These are phyloP conservation scores for Podila epicladia DNA, from an alignment of 192 early-diverging fungal genomes.

Conservation along the genomic window DNA sequence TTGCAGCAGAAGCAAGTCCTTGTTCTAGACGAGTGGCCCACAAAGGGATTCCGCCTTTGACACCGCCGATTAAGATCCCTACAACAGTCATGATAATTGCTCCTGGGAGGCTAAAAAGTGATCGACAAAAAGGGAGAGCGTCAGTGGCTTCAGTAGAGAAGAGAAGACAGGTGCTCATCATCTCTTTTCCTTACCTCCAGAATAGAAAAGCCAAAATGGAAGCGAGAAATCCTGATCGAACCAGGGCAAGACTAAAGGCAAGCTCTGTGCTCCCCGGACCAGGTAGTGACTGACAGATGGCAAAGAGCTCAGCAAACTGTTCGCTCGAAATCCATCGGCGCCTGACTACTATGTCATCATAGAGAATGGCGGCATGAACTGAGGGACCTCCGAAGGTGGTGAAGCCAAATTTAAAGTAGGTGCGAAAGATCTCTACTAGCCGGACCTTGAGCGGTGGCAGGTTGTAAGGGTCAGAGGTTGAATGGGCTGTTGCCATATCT, in stretches of 20 bases:
- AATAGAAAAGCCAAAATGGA: slow-evolving; percentile 60
- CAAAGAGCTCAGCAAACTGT: slow-evolving; percentile 72
- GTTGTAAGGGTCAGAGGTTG: neutral
- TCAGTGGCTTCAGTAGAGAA: slow-evolving; percentile 49
- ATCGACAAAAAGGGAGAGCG: neutral
- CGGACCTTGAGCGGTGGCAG: slow-evolving; percentile 28
- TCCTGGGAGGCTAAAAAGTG: slow-evolving; percentile 55
- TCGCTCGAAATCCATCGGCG: slow-evolving; percentile 61
- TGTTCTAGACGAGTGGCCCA: slow-evolving; percentile 63
- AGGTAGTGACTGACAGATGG: slow-evolving; percentile 69
- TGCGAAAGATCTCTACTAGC: slow-evolving; percentile 19
- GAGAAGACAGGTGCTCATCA: neutral
- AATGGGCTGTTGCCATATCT: neutral
- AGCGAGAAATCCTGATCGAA: slow-evolving; percentile 56
- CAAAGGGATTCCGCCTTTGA: slow-evolving; percentile 47
- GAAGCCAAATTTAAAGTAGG: slow-evolving; percentile 60
- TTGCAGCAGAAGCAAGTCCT: slow-evolving; percentile 60
- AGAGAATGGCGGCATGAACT: slow-evolving; percentile 65
- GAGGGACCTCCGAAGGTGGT: slow-evolving; percentile 71
- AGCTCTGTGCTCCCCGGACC: slow-evolving; percentile 67
- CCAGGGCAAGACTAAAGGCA: slow-evolving; percentile 59
- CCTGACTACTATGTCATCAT: slow-evolving; percentile 64
- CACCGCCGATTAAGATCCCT: slow-evolving; percentile 51
- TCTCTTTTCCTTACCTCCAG: slow-evolving; percentile 55
- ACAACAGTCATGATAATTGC: slow-evolving; percentile 61